Evolutionary conservation across 2,329 filamentous ascomycete species (phyloP), one percentile per base, ranked within the genome.

Genomic region (Furcasterigmium furcatum): DNA sequence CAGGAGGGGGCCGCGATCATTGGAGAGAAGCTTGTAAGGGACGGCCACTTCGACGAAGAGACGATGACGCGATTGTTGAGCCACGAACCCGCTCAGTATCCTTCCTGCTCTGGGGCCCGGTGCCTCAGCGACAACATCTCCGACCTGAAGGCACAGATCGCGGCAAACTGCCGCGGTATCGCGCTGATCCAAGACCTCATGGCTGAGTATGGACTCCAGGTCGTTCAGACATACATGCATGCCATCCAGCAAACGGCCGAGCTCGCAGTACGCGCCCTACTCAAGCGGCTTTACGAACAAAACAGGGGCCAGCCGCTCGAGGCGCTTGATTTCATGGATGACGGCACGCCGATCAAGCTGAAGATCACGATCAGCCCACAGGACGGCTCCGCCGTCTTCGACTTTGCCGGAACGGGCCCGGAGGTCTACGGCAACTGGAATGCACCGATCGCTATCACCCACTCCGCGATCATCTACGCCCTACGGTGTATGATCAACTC

Each of bases 401-500:
- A 61, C 42, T 62, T 61, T 44, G 51, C 54, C 8, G 59, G 58
- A 27, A 61, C 87, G 0, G 84, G 86, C 0, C 80, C 82, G 0
- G 85, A 61, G 45, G 57, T 59, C 50, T 47, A 58, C 21, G 56
- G 55, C 25, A 61, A 62, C 46, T 58, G 58, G 50, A 61, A 62
- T 35, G 57, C 57, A 10, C 60, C 60, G 1, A 54, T 54, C n/a
- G 57, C 59, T 12, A 61, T 62, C 29, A 61, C 58, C 3, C 57
- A 62, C 47, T 62, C 60, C 16, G 60, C 59, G n/a, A 50, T 61
- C 21, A 62, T 62, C 88, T 38, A 88, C 84, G 57, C 0, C 76
- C 95, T 47, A 90, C 85, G 90, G 60, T 95, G 55, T 83, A 79
- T 30, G 81, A 88, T 52, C 77, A 87, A 2, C 91, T 91, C 65